phyloP scores from a whole-genome alignment of 1,284 basidiomycete species.

The Schizophyllum commune region DNA sequence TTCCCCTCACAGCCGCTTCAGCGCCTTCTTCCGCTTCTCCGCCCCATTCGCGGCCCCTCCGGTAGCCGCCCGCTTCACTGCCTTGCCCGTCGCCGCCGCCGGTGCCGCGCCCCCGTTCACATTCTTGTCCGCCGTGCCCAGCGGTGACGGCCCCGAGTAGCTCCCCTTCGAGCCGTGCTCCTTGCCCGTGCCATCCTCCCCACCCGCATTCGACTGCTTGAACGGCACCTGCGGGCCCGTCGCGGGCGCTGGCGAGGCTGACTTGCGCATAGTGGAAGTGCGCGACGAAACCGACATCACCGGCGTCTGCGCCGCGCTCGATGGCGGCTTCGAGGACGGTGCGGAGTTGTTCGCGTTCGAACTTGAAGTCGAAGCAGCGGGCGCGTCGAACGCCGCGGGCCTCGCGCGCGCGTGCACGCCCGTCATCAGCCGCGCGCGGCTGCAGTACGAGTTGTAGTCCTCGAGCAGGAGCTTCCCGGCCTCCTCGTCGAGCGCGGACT shows the following conservation, averaged over 20 bases:
- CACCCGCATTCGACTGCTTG: conserved; percentile 27
- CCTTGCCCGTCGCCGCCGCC: conserved; percentile 39
- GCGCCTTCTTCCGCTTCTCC: conserved; percentile 79
- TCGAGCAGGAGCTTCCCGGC: conserved; percentile 88
- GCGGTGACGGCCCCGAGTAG: conserved; percentile 50
- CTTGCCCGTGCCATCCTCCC: conserved; percentile 32
- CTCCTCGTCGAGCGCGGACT: conserved; percentile 92
- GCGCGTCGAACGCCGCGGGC: conserved; percentile 61
- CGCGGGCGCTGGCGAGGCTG: conserved; percentile 28
- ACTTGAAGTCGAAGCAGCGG: conserved; percentile 21
- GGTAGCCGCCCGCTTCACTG: conserved; percentile 60
- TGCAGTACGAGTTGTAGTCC: conserved; percentile 81
- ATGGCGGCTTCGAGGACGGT: conserved; percentile 11
- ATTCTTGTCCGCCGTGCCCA: conserved; percentile 63
- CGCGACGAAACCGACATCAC: conserved; percentile 16
- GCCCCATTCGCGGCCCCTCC: conserved; percentile 41
- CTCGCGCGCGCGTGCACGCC: conserved; percentile 70
- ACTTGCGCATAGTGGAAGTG: conserved; percentile 23
- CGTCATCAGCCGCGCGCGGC: conserved; percentile 77
- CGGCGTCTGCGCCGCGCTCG: conserved; percentile 13
- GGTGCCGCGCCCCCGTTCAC: conserved; percentile 13
- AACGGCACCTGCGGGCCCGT: conserved; percentile 17
- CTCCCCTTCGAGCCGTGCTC: too few relatives aligned
- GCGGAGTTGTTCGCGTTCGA: conserved; percentile 9
- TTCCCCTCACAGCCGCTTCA: conserved; percentile 54